These are phyloP conservation scores for Nannizziopsis barbatae DNA, from an alignment of 2,329 filamentous ascomycete species.

Conservation along the genomic window DNA sequence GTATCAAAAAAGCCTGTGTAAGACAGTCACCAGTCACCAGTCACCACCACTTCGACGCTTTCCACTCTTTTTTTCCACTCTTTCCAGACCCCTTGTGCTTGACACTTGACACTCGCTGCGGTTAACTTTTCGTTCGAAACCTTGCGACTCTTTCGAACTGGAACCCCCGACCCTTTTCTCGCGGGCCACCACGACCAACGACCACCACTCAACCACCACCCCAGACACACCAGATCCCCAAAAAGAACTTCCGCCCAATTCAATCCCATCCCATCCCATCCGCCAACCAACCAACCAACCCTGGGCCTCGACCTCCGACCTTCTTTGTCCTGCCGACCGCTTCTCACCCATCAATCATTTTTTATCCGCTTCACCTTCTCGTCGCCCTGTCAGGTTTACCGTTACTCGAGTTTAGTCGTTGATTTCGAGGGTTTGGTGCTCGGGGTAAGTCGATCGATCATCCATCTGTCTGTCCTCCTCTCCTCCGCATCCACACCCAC, in stretches of 20 bases:
- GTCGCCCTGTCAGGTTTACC: too few species aligned
- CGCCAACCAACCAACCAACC: neutral
- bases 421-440: too few species aligned
- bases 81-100: slow-evolving; percentile 1
- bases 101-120: neutral
- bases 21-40: slow-evolving; percentile 1
- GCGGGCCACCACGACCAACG: too few species aligned
- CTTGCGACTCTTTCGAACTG: slow-evolving; percentile 6
- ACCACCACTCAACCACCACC: too few species aligned
- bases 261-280: too few species aligned
- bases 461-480: too few species aligned
- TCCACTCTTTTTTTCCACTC: too few species aligned
- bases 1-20: slow-evolving; percentile 8
- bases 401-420: too few species aligned
- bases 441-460: too few species aligned
- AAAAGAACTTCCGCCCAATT: neutral
- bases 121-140: slow-evolving; percentile 6
- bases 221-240: neutral
- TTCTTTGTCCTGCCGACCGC: neutral
- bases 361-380: neutral
- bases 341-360: neutral
- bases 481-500: too few species aligned
- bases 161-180: slow-evolving; percentile 2
- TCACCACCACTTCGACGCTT: too few species aligned
- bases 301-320: slow-evolving; percentile 6